Evolutionary conservation across 1,139 yeast genomes (phyloP), one percentile per base, ranked within the genome.

Genomic region (Scheffersomyces stambukii): DNA sequence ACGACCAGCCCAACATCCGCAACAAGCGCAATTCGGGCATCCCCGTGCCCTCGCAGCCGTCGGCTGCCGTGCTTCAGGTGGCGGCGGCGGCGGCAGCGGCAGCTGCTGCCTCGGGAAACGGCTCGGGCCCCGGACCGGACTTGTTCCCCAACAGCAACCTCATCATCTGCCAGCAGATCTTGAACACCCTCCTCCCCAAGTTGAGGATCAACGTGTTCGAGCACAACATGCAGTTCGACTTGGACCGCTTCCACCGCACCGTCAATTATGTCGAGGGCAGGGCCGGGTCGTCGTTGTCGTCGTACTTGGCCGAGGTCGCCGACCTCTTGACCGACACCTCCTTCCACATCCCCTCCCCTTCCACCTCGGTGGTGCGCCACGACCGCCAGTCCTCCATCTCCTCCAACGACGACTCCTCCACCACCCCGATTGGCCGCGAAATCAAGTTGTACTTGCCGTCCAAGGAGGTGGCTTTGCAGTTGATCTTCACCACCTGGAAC

Each of bases 401-500:
- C 8, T 48, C 57, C 1, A 35, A 28, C 10, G 55, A 48, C 14
- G 64, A 44, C 13, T 13, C 37, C 5, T 53, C 40, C 1, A 36
- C 59, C 3, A 42, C 46, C 11, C 20, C 20, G 20, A n/a, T n/a
- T n/a, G n/a, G n/a, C n/a, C 7, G 5, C n/a, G 79, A 79, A 46
- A 72, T 85, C 41, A 78, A 71, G 41, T 72, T 85, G 28, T 76
- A 81, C 6, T 57, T 88, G 25, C 96, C 96, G 0, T 74, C 89
- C 1, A 77, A 82, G 43, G 80, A 78, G 23, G 71, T 73, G 14
- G 91, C 95, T 0, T 55, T 82, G 24, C 75, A 76, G 43, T 64
- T 86, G 40, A 78, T 86, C 18, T 76, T 75, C 43, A 75, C 81
- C 27, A 84, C 91, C 1, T 86, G 95, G 94, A 75, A 78, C 41